These are phyloP conservation scores for Oenanthe sinensis DNA, from an alignment of 129 eudicot genomes.

Conservation along the genomic window DNA sequence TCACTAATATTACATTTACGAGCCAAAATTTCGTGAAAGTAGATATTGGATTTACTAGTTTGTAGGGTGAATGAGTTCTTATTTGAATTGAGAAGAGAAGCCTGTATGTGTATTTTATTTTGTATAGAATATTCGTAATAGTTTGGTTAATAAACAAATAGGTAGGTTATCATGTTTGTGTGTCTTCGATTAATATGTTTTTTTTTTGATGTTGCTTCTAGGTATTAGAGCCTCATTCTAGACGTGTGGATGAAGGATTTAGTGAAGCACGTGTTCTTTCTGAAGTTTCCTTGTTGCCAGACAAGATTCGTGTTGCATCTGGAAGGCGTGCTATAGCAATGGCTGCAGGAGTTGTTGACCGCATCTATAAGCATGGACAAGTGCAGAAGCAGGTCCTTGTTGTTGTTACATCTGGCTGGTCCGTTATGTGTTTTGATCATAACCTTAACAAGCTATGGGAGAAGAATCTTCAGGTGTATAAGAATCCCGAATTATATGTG, in stretches of 20 bases:
- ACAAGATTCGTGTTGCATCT: conserved; percentile 78
- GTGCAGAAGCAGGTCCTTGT: conserved; percentile 85
- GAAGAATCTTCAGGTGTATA: conserved; percentile 63
- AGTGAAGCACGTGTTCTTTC: conserved; percentile 86
- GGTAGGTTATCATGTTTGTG: neutral
- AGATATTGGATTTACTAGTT: too few relatives aligned
- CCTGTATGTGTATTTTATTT: neutral
- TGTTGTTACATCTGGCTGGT: conserved; percentile 97
- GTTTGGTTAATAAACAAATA: neutral
- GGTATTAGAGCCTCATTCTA: conserved; percentile 87
- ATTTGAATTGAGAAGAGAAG: neutral
- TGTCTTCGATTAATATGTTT: neutral
- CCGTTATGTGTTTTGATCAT: conserved; percentile 96
- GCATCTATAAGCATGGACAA: conserved; percentile 55
- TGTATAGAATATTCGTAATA: neutral
- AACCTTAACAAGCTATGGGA: conserved; percentile 95
- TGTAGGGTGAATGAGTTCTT: too few relatives aligned
- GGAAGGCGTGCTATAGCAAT: conserved; percentile 99
- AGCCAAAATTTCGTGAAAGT: neutral
- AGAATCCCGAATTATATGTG: neutral
- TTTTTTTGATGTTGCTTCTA: conserved; percentile 11
- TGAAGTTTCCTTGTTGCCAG: conserved; percentile 77
- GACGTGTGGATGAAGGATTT: conserved; percentile 94
- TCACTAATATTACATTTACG: too few relatives aligned
- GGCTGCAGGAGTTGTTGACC: conserved; percentile 91